Evolutionary conservation across 345 rosid species (phyloP).

Genomic region (Pseudoturritis turrita): DNA sequence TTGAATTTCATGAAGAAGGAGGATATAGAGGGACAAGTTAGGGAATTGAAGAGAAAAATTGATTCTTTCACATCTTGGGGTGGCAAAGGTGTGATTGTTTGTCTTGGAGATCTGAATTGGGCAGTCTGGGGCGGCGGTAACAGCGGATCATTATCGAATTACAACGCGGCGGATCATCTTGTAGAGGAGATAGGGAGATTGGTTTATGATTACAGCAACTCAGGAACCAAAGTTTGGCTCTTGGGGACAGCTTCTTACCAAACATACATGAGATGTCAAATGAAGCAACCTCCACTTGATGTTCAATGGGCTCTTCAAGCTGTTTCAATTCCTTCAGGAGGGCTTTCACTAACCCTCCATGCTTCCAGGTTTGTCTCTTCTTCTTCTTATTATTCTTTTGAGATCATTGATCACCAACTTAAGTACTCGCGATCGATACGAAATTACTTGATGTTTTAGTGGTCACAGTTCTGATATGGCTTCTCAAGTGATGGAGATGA

Average conservation of each 20-base stretch:
- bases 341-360: slow-evolving; percentile 71
- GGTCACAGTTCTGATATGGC: slow-evolving; percentile 30
- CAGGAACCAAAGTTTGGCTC: slow-evolving; percentile 58
- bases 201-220: slow-evolving; percentile 34
- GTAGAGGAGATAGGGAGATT: slow-evolving; percentile 64
- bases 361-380: slow-evolving; percentile 49
- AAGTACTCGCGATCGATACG: slow-evolving; percentile 36
- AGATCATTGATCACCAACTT: neutral
- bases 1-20: slow-evolving; percentile 64
- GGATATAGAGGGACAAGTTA: slow-evolving; percentile 52
- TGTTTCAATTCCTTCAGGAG: slow-evolving; percentile 79
- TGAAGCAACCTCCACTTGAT: slow-evolving; percentile 81
- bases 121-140: slow-evolving; percentile 34
- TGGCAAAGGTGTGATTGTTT: slow-evolving; percentile 62
- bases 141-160: slow-evolving; percentile 15
- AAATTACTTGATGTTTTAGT: slow-evolving; percentile 8
- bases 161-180: slow-evolving; percentile 56
- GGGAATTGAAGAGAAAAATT: slow-evolving; percentile 56
- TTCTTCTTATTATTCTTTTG: neutral
- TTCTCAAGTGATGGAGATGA: slow-evolving; percentile 47
- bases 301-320: slow-evolving; percentile 78
- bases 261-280: slow-evolving; percentile 77
- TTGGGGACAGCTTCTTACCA: slow-evolving; percentile 71
- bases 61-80: slow-evolving; percentile 40
- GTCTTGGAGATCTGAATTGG: slow-evolving; percentile 82